Evolutionary conservation across 441 rosid genomes (phyloP).

Genomic region (Gossypium davidsonii): DNA sequence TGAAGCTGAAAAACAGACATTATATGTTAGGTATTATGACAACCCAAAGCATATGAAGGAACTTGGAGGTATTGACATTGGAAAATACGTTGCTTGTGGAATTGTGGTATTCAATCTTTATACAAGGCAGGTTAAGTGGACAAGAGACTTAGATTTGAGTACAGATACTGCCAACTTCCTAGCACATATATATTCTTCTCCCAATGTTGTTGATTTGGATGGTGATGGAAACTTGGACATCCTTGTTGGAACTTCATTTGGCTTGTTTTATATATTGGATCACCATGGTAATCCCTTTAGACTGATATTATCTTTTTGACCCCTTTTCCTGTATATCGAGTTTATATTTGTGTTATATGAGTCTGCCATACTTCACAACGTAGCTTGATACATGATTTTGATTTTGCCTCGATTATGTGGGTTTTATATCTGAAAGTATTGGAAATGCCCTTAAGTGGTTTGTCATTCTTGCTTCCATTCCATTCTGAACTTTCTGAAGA

Average conservation of each 20-base stretch:
- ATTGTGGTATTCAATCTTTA: constrained; percentile 91
- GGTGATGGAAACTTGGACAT: constrained; percentile 98
- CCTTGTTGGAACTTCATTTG: constrained; percentile 95
- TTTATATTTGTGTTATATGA: not conserved
- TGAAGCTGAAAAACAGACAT: constrained; percentile 1
- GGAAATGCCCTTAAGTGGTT: not conserved
- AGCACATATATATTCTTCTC: constrained; percentile 90
- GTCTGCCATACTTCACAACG: not conserved
- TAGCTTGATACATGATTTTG: not conserved
- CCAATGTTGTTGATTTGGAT: constrained; percentile 94
- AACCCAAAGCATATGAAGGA: constrained; percentile 84
- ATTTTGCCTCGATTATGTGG: not conserved
- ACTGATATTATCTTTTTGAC: not conserved
- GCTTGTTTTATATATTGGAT: constrained; percentile 91
- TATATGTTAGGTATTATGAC: constrained; percentile 76
- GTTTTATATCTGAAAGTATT: not conserved
- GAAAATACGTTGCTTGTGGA: constrained; percentile 81
- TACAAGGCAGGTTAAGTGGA: constrained; percentile 96
- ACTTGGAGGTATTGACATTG: constrained; percentile 78
- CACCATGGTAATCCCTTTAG: constrained; percentile 64
- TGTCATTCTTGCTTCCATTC: not conserved
- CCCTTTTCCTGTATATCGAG: not conserved
- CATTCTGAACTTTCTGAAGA: not conserved
- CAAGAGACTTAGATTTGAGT: constrained; percentile 72
- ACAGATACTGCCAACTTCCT: constrained; percentile 62